Evolutionary conservation across 306 rosid species (phyloP).

Genomic region (Psophocarpus tetragonolobus): DNA sequence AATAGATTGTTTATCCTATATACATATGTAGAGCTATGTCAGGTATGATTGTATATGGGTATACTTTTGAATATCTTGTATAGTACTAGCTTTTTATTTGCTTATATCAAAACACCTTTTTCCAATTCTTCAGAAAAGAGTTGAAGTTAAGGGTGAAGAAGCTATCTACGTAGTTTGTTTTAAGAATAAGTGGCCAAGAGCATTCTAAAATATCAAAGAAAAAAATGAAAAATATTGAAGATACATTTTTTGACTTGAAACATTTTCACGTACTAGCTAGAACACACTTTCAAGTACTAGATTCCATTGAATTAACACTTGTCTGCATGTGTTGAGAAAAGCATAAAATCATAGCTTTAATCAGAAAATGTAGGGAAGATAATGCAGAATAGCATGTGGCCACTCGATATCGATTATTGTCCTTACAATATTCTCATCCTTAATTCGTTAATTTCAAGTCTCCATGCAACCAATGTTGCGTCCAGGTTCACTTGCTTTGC

Average conservation of each 20-base stretch:
- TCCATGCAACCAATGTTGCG: constrained; percentile 38
- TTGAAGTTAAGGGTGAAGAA: not conserved
- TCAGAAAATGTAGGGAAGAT: not conserved
- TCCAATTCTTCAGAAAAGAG: too few species aligned
- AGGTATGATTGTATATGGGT: too few species aligned
- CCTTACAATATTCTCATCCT: constrained; percentile 32
- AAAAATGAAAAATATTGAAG: too few species aligned
- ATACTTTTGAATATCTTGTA: too few species aligned
- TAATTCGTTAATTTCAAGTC: not conserved
- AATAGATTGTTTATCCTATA: too few species aligned
- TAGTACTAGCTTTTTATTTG: too few species aligned
- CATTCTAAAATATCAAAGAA: not conserved
- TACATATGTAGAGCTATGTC: too few species aligned
- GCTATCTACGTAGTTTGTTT: not conserved
- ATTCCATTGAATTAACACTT: constrained; percentile 21
- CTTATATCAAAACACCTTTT: too few species aligned
- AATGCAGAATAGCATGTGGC: constrained; percentile 36
- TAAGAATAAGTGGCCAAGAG: not conserved
- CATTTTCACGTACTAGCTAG: too few species aligned
- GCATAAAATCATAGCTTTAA: constrained; percentile 6
- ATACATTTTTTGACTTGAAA: not conserved
- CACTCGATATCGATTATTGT: constrained; percentile 25
- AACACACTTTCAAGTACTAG: constrained; percentile 7
- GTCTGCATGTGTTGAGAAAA: not conserved
- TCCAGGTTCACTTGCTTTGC: constrained; percentile 47